These are phyloP conservation scores for Xylariaceae sp. DNA, from an alignment of 2,329 filamentous ascomycete genomes.

Conservation along the genomic window DNA sequence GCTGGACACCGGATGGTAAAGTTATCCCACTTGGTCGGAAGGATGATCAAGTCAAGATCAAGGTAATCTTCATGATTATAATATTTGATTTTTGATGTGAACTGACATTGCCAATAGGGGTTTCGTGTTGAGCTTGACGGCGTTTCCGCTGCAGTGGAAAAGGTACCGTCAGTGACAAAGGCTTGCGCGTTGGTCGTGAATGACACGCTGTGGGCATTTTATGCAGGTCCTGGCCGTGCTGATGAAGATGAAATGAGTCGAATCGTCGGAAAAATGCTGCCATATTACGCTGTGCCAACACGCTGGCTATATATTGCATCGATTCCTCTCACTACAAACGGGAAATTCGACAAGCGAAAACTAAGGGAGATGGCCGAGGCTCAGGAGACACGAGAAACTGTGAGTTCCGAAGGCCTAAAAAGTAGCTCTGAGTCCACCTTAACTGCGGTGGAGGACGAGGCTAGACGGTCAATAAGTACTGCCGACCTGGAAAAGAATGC, in stretches of 20 bases:
- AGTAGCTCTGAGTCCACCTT: constrained; percentile 20
- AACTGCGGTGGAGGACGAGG: neutral
- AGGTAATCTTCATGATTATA: constrained; percentile 34
- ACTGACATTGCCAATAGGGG: constrained; percentile 35
- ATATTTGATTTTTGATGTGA: constrained; percentile 1
- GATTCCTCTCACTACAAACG: constrained; percentile 51
- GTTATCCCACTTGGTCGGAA: constrained; percentile 53
- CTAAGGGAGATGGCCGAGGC: constrained; percentile 37
- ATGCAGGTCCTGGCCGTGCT: constrained; percentile 35
- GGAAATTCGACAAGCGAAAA: constrained; percentile 52
- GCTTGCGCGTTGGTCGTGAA: constrained; percentile 47
- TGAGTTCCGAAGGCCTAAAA: constrained; percentile 7
- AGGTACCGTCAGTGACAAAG: constrained; percentile 43
- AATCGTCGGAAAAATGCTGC: constrained; percentile 42
- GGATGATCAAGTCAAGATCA: constrained; percentile 61
- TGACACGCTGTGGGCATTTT: constrained; percentile 49
- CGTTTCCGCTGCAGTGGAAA: constrained; percentile 47
- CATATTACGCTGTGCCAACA: constrained; percentile 53
- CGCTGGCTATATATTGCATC: constrained; percentile 40
- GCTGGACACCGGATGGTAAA: constrained; percentile 50
- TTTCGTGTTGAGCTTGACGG: constrained; percentile 60
- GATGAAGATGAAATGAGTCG: constrained; percentile 38
- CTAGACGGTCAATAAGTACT: constrained; percentile 3
- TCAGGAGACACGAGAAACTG: constrained; percentile 16
- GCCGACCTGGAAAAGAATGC: constrained; percentile 28